These are phyloP conservation scores for Neonectria ditissima DNA, from an alignment of 2,329 filamentous ascomycete species.

Conservation along the genomic window DNA sequence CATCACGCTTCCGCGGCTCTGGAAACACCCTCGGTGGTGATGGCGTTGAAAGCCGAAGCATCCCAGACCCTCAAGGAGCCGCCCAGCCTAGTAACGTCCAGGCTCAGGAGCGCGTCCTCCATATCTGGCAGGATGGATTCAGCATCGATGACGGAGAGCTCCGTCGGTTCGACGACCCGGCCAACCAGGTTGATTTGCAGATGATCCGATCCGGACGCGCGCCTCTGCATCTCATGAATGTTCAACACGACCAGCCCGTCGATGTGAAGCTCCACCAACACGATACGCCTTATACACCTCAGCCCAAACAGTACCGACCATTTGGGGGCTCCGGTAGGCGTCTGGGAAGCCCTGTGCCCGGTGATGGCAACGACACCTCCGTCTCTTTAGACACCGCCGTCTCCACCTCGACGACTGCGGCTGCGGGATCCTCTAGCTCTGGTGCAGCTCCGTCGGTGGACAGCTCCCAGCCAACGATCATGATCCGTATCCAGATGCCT, in stretches of 20 bases:
- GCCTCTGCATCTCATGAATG: slow-evolving; percentile 82
- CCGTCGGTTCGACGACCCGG: slow-evolving; percentile 82
- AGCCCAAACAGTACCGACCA: slow-evolving; percentile 81
- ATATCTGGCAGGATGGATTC: slow-evolving; percentile 87
- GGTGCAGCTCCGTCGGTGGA: slow-evolving; percentile 62
- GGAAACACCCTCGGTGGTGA: slow-evolving; percentile 85
- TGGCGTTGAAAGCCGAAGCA: slow-evolving; percentile 74
- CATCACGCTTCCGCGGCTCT: slow-evolving; percentile 73
- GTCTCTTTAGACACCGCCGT: slow-evolving; percentile 30
- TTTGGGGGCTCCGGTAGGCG: slow-evolving; percentile 79
- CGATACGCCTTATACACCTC: slow-evolving; percentile 75
- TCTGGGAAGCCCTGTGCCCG: slow-evolving; percentile 82
- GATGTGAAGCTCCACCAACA: slow-evolving; percentile 84
- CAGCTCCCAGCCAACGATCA: slow-evolving; percentile 73
- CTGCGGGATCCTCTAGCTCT: slow-evolving; percentile 49
- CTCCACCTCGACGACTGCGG: slow-evolving; percentile 35
- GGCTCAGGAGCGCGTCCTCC: slow-evolving; percentile 75
- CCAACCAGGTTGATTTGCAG: slow-evolving; percentile 76
- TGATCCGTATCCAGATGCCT: slow-evolving; percentile 81
- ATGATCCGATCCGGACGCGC: slow-evolving; percentile 84
- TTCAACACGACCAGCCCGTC: slow-evolving; percentile 78
- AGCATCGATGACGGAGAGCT: slow-evolving; percentile 86
- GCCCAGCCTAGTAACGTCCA: slow-evolving; percentile 49
- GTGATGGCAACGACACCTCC: slow-evolving; percentile 51
- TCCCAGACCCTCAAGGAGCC: slow-evolving; percentile 69